phyloP scores from a whole-genome alignment of 768 basidiomycete genomes.

The Trametes cinnabarina region DNA sequence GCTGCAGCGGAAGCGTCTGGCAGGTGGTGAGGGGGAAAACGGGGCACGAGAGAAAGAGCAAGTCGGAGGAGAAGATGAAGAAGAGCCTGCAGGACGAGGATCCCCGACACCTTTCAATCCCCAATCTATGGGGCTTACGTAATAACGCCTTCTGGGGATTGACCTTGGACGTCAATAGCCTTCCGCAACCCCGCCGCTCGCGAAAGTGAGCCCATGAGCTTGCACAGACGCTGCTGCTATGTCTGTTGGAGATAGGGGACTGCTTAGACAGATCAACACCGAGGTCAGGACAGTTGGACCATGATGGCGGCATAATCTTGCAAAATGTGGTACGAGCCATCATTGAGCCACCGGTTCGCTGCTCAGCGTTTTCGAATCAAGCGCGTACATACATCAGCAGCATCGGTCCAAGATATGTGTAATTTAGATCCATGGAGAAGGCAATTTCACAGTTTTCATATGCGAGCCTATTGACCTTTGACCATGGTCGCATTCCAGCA shows the following conservation, averaged over 20 bases:
- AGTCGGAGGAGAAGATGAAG: slow-evolving; percentile 9
- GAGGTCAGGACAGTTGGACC: slow-evolving; percentile 1
- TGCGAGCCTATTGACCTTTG: too few species aligned
- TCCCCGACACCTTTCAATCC: slow-evolving; percentile 16
- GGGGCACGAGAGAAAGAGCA: slow-evolving; percentile 2
- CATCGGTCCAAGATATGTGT: too few species aligned
- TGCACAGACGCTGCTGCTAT: not conserved
- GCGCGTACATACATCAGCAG: too few species aligned
- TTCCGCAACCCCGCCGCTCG: slow-evolving; percentile 3
- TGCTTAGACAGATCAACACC: not conserved
- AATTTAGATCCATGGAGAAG: too few species aligned
- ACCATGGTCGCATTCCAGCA: too few species aligned
- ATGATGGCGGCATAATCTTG: slow-evolving; percentile 5
- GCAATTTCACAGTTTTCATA: too few species aligned
- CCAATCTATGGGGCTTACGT: slow-evolving; percentile 20
- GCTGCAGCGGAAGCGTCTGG: not conserved
- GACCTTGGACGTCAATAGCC: slow-evolving; percentile 10
- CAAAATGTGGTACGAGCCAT: slow-evolving; percentile 9
- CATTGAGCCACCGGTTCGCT: not conserved
- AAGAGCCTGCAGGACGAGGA: slow-evolving; percentile 1
- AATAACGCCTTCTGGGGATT: slow-evolving; percentile 14
- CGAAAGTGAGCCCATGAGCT: slow-evolving; percentile 1
- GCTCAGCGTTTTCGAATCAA: not conserved
- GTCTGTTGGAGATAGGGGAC: not conserved
- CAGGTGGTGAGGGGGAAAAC: not conserved